Conservation (phyloP, 2,329 filamentous ascomycete species). For the Aureobasidium sp. region DNA sequence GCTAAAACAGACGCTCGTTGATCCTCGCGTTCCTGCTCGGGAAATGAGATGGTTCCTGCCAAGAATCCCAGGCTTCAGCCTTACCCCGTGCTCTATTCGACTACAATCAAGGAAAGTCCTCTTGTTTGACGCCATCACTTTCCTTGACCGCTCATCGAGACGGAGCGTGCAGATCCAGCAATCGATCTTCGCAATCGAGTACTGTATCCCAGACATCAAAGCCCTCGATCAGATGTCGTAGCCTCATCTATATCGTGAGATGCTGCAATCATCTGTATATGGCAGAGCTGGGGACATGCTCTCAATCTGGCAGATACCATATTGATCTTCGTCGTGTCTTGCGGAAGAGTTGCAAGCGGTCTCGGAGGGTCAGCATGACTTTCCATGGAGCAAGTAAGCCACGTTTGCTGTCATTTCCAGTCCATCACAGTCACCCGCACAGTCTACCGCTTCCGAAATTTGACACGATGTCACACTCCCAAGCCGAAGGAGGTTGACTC, state of each 20-base stretch:
- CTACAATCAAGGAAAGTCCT: slow-evolving; percentile 9
- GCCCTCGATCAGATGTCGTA: background rate
- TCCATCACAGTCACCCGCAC: background rate
- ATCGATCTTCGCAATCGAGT: background rate
- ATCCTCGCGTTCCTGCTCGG: background rate
- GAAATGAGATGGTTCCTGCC: slow-evolving; percentile 10
- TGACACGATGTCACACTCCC: background rate
- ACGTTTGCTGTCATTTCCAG: background rate
- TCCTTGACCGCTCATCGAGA: slow-evolving; percentile 6
- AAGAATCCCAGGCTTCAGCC: background rate
- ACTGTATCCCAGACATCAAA: background rate
- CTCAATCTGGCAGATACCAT: background rate
- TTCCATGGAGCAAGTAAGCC: background rate
- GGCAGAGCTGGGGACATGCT: background rate
- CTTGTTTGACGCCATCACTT: slow-evolving; percentile 8
- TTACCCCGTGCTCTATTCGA: background rate
- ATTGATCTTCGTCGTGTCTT: background rate
- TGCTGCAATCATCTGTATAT: background rate
- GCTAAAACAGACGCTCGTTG: background rate
- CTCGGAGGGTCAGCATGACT: background rate
- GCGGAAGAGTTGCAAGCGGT: background rate
- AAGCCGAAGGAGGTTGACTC: background rate
- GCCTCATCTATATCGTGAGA: slow-evolving; percentile 7
- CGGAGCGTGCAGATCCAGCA: background rate
- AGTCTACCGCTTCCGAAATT: background rate